A percentile compares a stretch with the other conserved stretches of the same genome.
Conservation (phyloP, 805 yeast species). For the Ogataea pini region DNA sequence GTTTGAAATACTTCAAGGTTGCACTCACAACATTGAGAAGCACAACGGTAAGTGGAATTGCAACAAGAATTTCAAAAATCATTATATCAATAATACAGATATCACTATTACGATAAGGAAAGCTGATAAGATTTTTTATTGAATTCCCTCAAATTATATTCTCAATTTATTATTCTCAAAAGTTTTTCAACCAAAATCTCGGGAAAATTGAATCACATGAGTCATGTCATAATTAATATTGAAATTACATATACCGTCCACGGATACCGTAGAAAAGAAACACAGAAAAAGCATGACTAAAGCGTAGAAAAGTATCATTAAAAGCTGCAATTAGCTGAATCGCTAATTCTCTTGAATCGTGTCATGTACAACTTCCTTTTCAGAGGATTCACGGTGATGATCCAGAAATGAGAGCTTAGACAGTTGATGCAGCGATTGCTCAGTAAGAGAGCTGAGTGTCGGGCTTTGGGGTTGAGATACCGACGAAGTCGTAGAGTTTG, state of each 20-base stretch:
- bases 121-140: no score
- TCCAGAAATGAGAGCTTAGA: constrained; percentile 10
- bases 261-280: neutral
- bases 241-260: neutral
- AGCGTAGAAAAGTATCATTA: neutral
- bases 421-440: constrained; percentile 9
- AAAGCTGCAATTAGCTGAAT: no score
- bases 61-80: neutral
- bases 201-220: neutral
- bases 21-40: constrained; percentile 5
- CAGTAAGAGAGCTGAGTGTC: constrained; percentile 6
- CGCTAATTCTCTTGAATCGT: neutral
- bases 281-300: neutral
- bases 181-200: neutral
- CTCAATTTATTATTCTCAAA: neutral
- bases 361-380: neutral
- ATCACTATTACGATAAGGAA: no score
- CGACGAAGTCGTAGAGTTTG: constrained; percentile 11
- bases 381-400: neutral
- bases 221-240: neutral
- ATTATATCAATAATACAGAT: neutral
- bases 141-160: neutral
- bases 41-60: neutral
- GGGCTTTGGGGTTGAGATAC: constrained; percentile 13
- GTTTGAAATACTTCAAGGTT: constrained; percentile 6